These are phyloP conservation scores for Paraphoma sp. DNA, from an alignment of 2,329 filamentous ascomycete genomes.

Conservation along the genomic window DNA sequence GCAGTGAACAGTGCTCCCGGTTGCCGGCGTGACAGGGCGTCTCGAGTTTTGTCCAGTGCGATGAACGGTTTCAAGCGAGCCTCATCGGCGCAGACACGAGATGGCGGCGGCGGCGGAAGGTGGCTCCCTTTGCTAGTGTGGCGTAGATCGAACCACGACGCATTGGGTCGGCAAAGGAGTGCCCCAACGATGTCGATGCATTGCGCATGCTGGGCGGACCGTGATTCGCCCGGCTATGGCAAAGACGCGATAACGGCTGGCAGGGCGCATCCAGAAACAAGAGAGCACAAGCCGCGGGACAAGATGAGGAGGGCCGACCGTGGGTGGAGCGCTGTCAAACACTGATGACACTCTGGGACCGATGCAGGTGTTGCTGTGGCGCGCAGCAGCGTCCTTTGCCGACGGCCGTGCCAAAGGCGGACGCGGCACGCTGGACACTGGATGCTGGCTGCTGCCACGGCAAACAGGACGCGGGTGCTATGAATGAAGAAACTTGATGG, in stretches of 20 bases:
- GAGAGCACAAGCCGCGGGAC: conserved; percentile 7
- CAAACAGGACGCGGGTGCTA: not conserved
- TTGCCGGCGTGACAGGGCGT: not conserved
- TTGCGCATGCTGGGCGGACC: not conserved
- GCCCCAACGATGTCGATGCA: not conserved
- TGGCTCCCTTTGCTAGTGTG: not conserved
- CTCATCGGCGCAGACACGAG: not conserved
- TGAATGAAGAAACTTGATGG: not conserved
- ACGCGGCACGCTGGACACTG: too few species aligned
- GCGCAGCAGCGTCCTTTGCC: not conserved
- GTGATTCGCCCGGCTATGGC: conserved; percentile 3
- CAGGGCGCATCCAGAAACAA: conserved; percentile 5
- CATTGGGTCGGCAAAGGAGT: not conserved
- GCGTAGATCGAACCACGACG: not conserved
- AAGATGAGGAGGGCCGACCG: conserved; percentile 5
- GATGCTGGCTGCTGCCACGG: not conserved
- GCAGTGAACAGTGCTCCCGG: not conserved
- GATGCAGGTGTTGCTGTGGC: not conserved
- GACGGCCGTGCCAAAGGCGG: not conserved
- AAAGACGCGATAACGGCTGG: conserved; percentile 1
- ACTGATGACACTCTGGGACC: conserved; percentile 1
- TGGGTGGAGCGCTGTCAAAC: conserved; percentile 6
- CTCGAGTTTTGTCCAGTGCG: not conserved
- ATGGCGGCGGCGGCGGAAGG: not conserved
- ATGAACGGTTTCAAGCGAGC: not conserved